Evolutionary conservation across 2,329 filamentous ascomycete species (phyloP).

Genomic region (Colletotrichum tanaceti): DNA sequence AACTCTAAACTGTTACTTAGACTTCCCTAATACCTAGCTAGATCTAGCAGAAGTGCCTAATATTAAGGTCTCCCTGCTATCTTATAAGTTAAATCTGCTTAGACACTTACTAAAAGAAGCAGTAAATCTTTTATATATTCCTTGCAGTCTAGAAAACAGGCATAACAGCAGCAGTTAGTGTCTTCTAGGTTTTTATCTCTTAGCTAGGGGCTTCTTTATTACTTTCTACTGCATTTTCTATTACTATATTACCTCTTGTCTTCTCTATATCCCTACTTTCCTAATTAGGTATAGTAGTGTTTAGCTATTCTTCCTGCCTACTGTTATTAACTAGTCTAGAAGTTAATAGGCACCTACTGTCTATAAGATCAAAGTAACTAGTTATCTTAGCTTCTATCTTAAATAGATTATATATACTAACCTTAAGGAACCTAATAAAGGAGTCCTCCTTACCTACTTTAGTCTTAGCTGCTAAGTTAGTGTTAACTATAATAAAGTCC

Average conservation of each 20-base stretch:
- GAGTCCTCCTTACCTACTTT: not conserved
- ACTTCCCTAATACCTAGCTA: not conserved
- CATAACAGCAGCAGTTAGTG: not conserved
- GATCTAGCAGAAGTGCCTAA: not conserved
- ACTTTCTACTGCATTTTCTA: no score
- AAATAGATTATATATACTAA: slow-evolving; percentile 2
- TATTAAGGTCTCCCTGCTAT: not conserved
- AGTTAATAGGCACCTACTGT: not conserved
- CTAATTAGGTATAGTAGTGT: not conserved
- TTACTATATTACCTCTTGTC: not conserved
- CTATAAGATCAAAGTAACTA: not conserved
- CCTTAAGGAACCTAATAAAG: slow-evolving; percentile 7
- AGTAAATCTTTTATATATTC: not conserved
- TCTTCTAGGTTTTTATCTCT: not conserved
- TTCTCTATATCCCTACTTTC: not conserved
- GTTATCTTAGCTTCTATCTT: not conserved
- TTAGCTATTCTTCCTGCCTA: not conserved
- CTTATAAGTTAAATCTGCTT: not conserved
- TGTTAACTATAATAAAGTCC: not conserved
- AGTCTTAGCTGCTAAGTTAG: not conserved
- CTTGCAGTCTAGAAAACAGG: not conserved
- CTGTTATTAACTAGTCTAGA: not conserved
- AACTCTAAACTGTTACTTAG: not conserved
- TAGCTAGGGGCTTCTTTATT: not conserved
- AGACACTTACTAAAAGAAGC: not conserved